Percentiles rank a stretch among this genome's conserved stretches.
Conservation (phyloP, 257 asterid genomes). For the Solanum bukasovii region DNA sequence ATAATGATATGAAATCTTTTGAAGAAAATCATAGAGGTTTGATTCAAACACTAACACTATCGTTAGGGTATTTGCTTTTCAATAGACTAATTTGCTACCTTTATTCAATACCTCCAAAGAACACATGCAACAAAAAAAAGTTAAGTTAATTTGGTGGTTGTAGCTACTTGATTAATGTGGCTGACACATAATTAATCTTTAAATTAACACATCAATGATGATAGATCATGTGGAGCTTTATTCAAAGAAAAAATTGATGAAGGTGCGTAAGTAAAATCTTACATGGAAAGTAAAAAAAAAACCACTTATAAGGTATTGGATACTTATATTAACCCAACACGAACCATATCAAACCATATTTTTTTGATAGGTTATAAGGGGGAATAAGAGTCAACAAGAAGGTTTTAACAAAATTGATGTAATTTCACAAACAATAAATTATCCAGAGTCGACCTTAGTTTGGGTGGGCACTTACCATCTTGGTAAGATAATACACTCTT, state of each 20-base stretch:
- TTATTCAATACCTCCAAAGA: background rate
- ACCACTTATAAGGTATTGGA: background rate
- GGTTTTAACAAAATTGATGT: background rate
- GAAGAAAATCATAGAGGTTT: background rate
- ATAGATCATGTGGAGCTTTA: background rate
- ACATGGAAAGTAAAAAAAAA: background rate
- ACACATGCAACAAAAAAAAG: background rate
- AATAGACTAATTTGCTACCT: background rate
- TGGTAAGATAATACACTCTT: background rate
- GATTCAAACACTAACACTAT: background rate
- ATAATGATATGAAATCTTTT: background rate
- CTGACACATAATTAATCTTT: background rate
- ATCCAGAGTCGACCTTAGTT: background rate
- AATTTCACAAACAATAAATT: background rate
- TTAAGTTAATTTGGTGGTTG: background rate
- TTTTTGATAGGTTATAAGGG: background rate
- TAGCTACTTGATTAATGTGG: background rate
- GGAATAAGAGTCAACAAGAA: background rate
- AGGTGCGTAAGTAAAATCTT: background rate
- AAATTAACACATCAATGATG: background rate
- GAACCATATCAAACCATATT: background rate
- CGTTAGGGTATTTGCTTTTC: background rate
- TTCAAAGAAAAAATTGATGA: background rate
- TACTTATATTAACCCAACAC: background rate
- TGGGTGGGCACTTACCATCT: background rate